phyloP scores from a whole-genome alignment of 2,329 filamentous ascomycete genomes.

The Paraphoma sp. region DNA sequence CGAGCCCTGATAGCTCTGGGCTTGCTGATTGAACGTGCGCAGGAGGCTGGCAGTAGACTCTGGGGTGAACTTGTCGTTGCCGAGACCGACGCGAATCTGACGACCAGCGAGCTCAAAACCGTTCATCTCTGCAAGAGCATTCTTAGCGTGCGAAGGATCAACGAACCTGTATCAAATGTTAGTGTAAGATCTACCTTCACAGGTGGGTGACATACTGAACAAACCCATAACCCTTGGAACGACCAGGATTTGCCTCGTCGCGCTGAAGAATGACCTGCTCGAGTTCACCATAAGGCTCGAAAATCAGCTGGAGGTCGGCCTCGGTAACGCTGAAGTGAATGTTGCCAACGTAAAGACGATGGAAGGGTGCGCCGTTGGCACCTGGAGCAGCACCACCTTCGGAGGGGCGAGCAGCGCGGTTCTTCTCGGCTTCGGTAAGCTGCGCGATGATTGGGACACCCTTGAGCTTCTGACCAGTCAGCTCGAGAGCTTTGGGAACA shows the following conservation, averaged over 20 bases:
- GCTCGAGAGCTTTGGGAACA: slow-evolving; percentile 89
- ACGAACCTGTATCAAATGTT: slow-evolving; percentile 72
- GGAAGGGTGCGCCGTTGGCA: slow-evolving; percentile 89
- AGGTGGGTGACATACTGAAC: slow-evolving; percentile 77
- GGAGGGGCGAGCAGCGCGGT: slow-evolving; percentile 88
- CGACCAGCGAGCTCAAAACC: slow-evolving; percentile 97
- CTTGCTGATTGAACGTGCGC: slow-evolving; percentile 80
- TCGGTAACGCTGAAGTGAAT: slow-evolving; percentile 99
- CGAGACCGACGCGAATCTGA: slow-evolving; percentile 96
- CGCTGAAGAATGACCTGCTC: slow-evolving; percentile 98
- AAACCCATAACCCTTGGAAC: slow-evolving; percentile 87
- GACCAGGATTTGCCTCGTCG: slow-evolving; percentile 73
- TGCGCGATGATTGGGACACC: slow-evolving; percentile 98
- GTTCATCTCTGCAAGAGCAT: slow-evolving; percentile 98
- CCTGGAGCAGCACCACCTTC: slow-evolving; percentile 63
- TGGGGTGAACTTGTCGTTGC: slow-evolving; percentile 99
- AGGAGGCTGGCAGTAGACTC: slow-evolving; percentile 93
- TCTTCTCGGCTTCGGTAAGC: slow-evolving; percentile 98
- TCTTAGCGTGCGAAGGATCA: slow-evolving; percentile 87
- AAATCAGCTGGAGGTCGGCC: slow-evolving; percentile 92
- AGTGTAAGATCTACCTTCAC: slow-evolving; percentile 7
- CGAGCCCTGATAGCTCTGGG: slow-evolving; percentile 77
- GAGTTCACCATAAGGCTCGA: slow-evolving; percentile 96
- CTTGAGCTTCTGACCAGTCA: slow-evolving; percentile 98
- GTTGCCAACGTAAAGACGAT: slow-evolving; percentile 97